phyloP scores from a whole-genome alignment of 2,329 filamentous ascomycete genomes.

The Colletotrichum echinochloae region DNA sequence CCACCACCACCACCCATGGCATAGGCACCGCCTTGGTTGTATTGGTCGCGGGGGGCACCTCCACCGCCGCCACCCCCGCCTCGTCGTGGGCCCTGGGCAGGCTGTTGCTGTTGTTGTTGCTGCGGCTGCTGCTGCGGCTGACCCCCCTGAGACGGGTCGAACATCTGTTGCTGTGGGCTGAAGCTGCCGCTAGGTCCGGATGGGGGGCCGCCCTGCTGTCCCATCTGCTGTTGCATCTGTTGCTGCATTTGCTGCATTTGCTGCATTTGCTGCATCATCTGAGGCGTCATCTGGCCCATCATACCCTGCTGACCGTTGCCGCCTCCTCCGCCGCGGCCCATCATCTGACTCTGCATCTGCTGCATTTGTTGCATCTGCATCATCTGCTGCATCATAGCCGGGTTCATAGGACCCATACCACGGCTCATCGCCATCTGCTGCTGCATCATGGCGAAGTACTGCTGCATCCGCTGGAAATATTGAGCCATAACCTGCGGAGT shows the following conservation, averaged over 20 bases:
- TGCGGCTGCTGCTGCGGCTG: slow-evolving; percentile 42
- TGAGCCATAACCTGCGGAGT: slow-evolving; percentile 98
- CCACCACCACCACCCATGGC: slow-evolving; percentile 62
- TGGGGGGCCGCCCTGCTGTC: slow-evolving; percentile 30
- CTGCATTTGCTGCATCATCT: slow-evolving; percentile 73
- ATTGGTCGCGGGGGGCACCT: slow-evolving; percentile 46
- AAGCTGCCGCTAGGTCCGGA: slow-evolving; percentile 44
- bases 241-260: slow-evolving; percentile 70
- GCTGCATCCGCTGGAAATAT: slow-evolving; percentile 98
- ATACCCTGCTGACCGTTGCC: slow-evolving; percentile 54
- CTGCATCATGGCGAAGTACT: slow-evolving; percentile 96
- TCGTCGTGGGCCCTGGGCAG: slow-evolving; percentile 46
- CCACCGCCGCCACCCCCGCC: slow-evolving; percentile 40
- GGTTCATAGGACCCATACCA: slow-evolving; percentile 76
- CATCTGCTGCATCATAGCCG: slow-evolving; percentile 81
- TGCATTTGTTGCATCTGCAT: slow-evolving; percentile 79
- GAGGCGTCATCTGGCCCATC: slow-evolving; percentile 59
- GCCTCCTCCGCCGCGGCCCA: slow-evolving; percentile 54
- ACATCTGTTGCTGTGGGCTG: slow-evolving; percentile 46
- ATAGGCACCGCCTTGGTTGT: slow-evolving; percentile 46
- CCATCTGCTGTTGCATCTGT: slow-evolving; percentile 53
- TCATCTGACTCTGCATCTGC: slow-evolving; percentile 63
- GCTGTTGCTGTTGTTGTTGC: slow-evolving; percentile 4
- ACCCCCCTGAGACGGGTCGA: slow-evolving; percentile 39
- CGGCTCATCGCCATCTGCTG: slow-evolving; percentile 90